These are phyloP conservation scores for Metschnikowia gelsemii DNA, from an alignment of 805 yeast genomes.

Conservation along the genomic window DNA sequence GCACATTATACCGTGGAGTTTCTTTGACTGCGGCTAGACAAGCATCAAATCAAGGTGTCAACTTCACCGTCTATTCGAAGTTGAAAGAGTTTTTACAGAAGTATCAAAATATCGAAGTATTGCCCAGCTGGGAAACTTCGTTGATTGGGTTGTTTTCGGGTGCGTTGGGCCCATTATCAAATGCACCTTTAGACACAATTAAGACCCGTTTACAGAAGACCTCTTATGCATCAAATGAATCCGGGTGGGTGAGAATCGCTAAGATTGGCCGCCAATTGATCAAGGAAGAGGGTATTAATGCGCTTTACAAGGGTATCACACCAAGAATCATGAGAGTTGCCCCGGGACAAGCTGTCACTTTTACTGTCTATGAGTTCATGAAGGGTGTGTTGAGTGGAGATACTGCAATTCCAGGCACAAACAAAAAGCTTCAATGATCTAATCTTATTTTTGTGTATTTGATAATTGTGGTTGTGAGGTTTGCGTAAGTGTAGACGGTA, in stretches of 20 bases:
- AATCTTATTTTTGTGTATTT: too few species aligned
- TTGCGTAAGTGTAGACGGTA: background rate
- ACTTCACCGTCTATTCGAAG: slow-evolving; percentile 91
- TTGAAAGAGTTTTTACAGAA: slow-evolving; percentile 69
- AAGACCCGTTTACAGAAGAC: slow-evolving; percentile 96
- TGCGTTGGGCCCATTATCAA: slow-evolving; percentile 96
- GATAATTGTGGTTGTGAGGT: too few species aligned
- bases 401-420: slow-evolving; percentile 19
- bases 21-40: slow-evolving; percentile 95
- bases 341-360: slow-evolving; percentile 98
- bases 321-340: slow-evolving; percentile 99
- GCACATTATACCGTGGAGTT: slow-evolving; percentile 90
- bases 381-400: slow-evolving; percentile 56
- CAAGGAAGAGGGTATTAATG: slow-evolving; percentile 75
- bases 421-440: slow-evolving; percentile 21
- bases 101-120: slow-evolving; percentile 52
- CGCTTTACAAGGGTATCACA: slow-evolving; percentile 91
- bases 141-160: slow-evolving; percentile 89
- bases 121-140: slow-evolving; percentile 95
- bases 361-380: slow-evolving; percentile 91
- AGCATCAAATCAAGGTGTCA: slow-evolving; percentile 97
- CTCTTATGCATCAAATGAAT: slow-evolving; percentile 61
- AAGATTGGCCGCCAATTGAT: slow-evolving; percentile 79
- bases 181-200: slow-evolving; percentile 96
- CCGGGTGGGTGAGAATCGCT: slow-evolving; percentile 73